Base-by-base conservation (phyloP, 495 filamentous ascomycete genomes). In the Aspergillus incahuasiensis region DNA sequence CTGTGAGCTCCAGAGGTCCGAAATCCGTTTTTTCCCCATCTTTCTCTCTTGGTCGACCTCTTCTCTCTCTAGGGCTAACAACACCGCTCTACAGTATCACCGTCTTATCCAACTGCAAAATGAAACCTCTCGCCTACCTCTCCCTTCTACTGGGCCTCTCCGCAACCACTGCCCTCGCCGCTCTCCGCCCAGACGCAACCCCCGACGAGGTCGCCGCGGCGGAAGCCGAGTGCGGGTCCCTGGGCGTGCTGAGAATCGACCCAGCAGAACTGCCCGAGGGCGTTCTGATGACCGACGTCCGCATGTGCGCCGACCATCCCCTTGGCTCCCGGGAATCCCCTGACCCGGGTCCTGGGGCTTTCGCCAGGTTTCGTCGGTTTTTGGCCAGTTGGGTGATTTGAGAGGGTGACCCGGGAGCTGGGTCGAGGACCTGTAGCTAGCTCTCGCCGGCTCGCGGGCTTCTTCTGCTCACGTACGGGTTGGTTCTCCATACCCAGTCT, bases 251-350 rank as follows among this genome's bases (percentile, higher is more conserved):
- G 60, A 56, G 52, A 43, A 53, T 58, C 48, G 60, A 58, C 52
- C 60, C 60, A 48, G 60, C 46, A 48, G 56, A 58, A 41, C 55
- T 62, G 47, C 60, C 60, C 9, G 55, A 62, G 60, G 60, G 55
- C 16, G 52, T 58, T 48, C 32, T 25, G 32, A 48, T 56, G 40
- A 19, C 47, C 45, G 60, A 62, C 48, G 60, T 62, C 55, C 60
- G 60, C 47, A 55, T 58, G 60, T 62, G 60, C 60, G 56, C 55
- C 25, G 55, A 58, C 43, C 60, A 62, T 44, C 60, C 60, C 41
- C 60, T 58, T 25, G 59, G 59, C 50, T 40, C 45, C 41, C 38
- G 45, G 41, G 58, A 30, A 40, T 48, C 19, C 42, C 58, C 49
- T 40, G 58, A 34, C 44, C 48, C 48, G 28, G 53, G 53, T 48